phyloP scores from a whole-genome alignment of 2,329 filamentous ascomycete genomes.

The Aspergillus sp. region DNA sequence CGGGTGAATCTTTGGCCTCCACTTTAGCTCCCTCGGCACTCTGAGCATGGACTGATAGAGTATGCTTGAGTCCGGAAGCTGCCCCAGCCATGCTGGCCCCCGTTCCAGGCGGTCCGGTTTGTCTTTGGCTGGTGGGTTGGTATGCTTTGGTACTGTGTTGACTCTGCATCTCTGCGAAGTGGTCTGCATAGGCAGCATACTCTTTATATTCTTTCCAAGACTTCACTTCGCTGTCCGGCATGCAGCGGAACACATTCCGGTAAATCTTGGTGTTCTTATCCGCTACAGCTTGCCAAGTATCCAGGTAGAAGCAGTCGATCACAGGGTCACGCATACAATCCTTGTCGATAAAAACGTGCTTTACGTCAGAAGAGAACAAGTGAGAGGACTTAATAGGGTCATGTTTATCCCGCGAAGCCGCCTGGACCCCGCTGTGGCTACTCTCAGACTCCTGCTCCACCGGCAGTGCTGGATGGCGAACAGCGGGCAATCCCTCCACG shows the following conservation, averaged over 20 bases:
- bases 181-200: constrained; percentile 73
- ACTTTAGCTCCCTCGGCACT: constrained; percentile 35
- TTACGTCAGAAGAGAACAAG: constrained; percentile 65
- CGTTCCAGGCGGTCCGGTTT: constrained; percentile 43
- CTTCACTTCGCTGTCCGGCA: constrained; percentile 92
- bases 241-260: constrained; percentile 90
- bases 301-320: constrained; percentile 76
- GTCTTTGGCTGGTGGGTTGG: constrained; percentile 46
- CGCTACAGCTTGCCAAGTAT: constrained; percentile 83
- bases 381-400: constrained; percentile 54
- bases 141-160: constrained; percentile 53
- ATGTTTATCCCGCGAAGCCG: constrained; percentile 39
- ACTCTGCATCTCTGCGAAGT: constrained; percentile 71
- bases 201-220: constrained; percentile 94
- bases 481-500: constrained; percentile 27
- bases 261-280: constrained; percentile 96
- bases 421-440: constrained; percentile 71
- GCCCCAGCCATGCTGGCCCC: constrained; percentile 24
- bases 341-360: constrained; percentile 72
- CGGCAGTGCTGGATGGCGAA: constrained; percentile 69
- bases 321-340: constrained; percentile 95
- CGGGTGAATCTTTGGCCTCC: constrained; percentile 24
- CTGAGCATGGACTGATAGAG: constrained; percentile 28
- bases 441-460: constrained; percentile 77
- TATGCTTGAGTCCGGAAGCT: constrained; percentile 28